Evolutionary conservation across 805 yeast species (phyloP).

Genomic region (Candida methanosorbosa): DNA sequence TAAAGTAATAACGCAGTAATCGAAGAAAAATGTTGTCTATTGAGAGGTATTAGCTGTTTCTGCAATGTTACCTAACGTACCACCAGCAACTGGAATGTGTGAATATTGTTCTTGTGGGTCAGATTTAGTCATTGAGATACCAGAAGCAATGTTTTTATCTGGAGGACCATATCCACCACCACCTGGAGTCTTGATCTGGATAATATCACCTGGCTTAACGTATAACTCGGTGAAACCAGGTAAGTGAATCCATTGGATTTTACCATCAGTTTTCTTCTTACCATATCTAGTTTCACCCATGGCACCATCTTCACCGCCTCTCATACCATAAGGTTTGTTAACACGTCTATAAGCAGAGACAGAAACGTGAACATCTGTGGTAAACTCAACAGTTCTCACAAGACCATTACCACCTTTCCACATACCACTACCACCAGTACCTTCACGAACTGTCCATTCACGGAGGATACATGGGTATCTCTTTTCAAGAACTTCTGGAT

Average conservation of each 20-base stretch:
- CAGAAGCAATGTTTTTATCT: too few relatives aligned
- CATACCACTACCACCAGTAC: slow-evolving; percentile 42
- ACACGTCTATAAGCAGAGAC: slow-evolving; percentile 45
- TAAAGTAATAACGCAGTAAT: neutral
- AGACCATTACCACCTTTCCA: slow-evolving; percentile 46
- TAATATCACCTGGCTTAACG: slow-evolving; percentile 27
- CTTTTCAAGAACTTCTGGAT: slow-evolving; percentile 44
- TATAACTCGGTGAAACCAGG: slow-evolving; percentile 30
- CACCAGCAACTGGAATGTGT: slow-evolving; percentile 14
- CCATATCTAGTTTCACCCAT: slow-evolving; percentile 33
- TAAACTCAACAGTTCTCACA: slow-evolving; percentile 39
- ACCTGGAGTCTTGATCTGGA: slow-evolving; percentile 31
- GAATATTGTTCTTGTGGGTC: slow-evolving; percentile 5
- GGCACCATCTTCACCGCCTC: slow-evolving; percentile 45
- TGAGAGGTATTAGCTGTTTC: slow-evolving; percentile 1
- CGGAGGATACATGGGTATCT: slow-evolving; percentile 41
- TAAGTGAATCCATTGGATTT: slow-evolving; percentile 23
- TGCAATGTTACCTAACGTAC: slow-evolving; percentile 9
- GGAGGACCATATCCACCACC: slow-evolving; percentile 36
- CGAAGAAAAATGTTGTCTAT: neutral
- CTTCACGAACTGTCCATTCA: slow-evolving; percentile 33
- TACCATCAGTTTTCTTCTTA: slow-evolving; percentile 7
- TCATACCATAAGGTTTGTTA: slow-evolving; percentile 44
- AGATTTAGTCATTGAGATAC: slow-evolving; percentile 24
- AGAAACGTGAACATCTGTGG: slow-evolving; percentile 30